phyloP scores from a whole-genome alignment of 176 grass and related monocot genomes.

The Zea mays region DNA sequence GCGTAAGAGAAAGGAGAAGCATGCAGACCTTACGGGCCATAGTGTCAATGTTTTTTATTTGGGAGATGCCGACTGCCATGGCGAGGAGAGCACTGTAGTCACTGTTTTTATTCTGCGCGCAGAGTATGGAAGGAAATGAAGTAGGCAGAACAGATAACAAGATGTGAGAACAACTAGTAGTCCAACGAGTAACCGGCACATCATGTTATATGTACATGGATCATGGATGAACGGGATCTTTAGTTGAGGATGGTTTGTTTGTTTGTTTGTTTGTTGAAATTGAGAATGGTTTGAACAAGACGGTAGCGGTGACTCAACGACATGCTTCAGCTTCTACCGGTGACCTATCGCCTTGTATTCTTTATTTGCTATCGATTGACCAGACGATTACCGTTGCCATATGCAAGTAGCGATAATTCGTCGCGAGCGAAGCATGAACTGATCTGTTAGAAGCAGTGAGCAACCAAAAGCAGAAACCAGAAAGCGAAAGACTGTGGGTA shows the following conservation, averaged over 20 bases:
- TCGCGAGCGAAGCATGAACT: background rate
- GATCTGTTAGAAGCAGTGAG: background rate
- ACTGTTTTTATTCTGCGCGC: slow-evolving; percentile 52
- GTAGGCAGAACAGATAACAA: slow-evolving; percentile 4
- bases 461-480: background rate
- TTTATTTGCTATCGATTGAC: background rate
- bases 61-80: slow-evolving; percentile 90
- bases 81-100: slow-evolving; percentile 68
- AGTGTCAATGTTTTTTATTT: slow-evolving; percentile 77
- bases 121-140: slow-evolving; percentile 5
- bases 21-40: slow-evolving; percentile 71
- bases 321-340: background rate
- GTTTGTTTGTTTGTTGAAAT: too few relatives aligned
- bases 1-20: background rate
- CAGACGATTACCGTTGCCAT: background rate
- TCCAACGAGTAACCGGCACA: background rate
- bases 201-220: background rate
- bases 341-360: background rate
- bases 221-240: background rate
- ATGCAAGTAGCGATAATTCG: background rate
- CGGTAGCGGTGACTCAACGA: background rate
- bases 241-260: background rate
- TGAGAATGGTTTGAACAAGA: too few relatives aligned
- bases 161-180: background rate
- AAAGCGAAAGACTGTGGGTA: background rate